These are phyloP conservation scores for Fusarium dlaminii DNA, from an alignment of 2,329 filamentous ascomycete genomes.

Conservation along the genomic window DNA sequence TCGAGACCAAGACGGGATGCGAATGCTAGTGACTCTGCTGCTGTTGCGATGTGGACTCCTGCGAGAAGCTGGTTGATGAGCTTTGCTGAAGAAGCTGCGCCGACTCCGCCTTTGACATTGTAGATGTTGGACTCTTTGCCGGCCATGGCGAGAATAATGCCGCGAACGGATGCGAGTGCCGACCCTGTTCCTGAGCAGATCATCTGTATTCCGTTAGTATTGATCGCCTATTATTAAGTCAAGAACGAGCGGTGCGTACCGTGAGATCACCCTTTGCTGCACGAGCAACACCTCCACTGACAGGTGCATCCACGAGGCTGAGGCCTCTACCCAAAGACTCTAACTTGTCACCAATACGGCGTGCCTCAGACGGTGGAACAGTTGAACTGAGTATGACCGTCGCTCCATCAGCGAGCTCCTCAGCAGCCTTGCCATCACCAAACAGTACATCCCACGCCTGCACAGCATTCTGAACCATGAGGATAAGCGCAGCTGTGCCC, in stretches of 20 bases:
- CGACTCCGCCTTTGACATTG: background rate
- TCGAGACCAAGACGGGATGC: background rate
- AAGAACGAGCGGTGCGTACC: accelerated
- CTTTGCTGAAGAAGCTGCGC: background rate
- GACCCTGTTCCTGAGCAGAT: background rate
- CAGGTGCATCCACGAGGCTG: background rate
- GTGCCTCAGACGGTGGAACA: background rate
- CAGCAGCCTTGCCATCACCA: background rate
- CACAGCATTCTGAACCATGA: background rate
- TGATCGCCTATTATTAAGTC: accelerated
- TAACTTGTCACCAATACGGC: accelerated
- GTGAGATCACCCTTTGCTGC: background rate
- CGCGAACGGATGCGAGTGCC: background rate
- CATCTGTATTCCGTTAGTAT: background rate
- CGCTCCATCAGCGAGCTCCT: background rate
- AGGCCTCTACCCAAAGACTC: background rate
- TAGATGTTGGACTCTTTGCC: background rate
- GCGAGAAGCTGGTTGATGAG: background rate
- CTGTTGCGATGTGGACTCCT: background rate
- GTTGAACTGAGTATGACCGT: background rate
- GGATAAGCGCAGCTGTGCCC: background rate
- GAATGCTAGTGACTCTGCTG: background rate
- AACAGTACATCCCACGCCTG: background rate
- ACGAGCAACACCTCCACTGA: background rate
- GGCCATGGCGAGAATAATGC: background rate